These are phyloP conservation scores for Colletotrichum salicis DNA, from an alignment of 2,329 filamentous ascomycete genomes.

Conservation along the genomic window DNA sequence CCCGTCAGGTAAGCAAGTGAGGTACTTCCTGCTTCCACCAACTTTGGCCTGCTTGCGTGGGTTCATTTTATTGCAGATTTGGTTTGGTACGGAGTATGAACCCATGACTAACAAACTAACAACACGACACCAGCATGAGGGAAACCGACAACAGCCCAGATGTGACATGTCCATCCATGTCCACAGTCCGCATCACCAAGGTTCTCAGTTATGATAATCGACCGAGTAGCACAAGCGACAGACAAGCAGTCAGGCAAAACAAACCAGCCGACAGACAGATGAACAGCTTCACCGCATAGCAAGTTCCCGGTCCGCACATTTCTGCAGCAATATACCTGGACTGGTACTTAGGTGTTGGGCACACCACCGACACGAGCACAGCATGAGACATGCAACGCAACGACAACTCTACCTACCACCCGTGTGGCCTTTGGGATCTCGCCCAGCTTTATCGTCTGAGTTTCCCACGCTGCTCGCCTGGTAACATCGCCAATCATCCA, in stretches of 20 bases:
- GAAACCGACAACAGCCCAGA: not conserved
- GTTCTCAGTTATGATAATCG: not conserved
- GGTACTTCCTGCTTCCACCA: not conserved
- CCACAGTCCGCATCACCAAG: not conserved
- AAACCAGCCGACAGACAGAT: too few relatives aligned
- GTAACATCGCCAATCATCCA: slow-evolving; percentile 20
- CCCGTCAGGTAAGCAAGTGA: too few relatives aligned
- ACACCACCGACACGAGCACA: slow-evolving; percentile 7
- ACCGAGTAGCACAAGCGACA: not conserved
- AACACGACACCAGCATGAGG: not conserved
- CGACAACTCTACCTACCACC: not conserved
- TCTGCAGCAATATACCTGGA: not conserved
- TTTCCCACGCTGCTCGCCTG: not conserved
- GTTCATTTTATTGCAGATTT: not conserved
- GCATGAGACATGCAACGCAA: slow-evolving; percentile 1
- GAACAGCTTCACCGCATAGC: too few relatives aligned
- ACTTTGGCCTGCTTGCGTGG: not conserved
- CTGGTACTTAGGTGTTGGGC: not conserved
- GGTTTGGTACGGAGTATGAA: too few relatives aligned
- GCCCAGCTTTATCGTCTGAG: slow-evolving; percentile 7
- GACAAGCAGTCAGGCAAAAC: not conserved
- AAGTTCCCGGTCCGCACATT: not conserved
- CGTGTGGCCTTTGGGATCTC: slow-evolving; percentile 3
- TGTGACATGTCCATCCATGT: not conserved
- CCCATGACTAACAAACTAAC: not conserved